Evolutionary conservation across 1,139 yeast species (phyloP).

Genomic region (Suhomyces bokatorum): DNA sequence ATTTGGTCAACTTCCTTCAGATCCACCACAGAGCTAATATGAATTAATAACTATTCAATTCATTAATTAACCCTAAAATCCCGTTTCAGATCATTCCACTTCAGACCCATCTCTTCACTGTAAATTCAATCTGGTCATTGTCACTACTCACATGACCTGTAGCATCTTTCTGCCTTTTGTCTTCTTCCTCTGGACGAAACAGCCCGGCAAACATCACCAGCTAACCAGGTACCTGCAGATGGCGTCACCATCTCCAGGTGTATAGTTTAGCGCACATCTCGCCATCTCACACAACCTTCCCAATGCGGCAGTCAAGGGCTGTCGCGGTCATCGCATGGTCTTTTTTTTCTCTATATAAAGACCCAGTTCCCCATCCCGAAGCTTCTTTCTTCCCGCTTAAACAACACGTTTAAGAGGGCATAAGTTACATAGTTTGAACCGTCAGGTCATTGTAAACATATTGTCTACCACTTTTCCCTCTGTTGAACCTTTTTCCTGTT

Average conservation of each 20-base stretch:
- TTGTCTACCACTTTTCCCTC: conserved; percentile 1
- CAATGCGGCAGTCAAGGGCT: conserved; percentile 26
- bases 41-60: too few relatives aligned
- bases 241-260: conserved; percentile 18
- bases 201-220: conserved; percentile 7
- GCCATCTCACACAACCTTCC: conserved; percentile 18
- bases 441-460: conserved; percentile 11
- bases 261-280: conserved; percentile 29
- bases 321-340: conserved; percentile 13
- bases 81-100: too few relatives aligned
- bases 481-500: neutral
- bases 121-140: too few relatives aligned
- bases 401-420: conserved; percentile 49
- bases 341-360: conserved; percentile 15
- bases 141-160: too few relatives aligned
- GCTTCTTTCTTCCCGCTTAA: conserved; percentile 52
- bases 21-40: too few relatives aligned
- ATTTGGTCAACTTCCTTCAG: too few relatives aligned
- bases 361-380: conserved; percentile 11
- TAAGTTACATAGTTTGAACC: conserved; percentile 18
- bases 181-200: neutral
- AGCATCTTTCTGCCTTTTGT: neutral
- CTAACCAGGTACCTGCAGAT: conserved; percentile 16
- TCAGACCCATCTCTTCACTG: neutral
- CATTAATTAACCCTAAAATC: too few relatives aligned